Percentiles rank a stretch among this genome's conserved stretches.
phyloP scores from a whole-genome alignment of 371 early-diverging fungal species.

The Saksenaea vasiformis region DNA sequence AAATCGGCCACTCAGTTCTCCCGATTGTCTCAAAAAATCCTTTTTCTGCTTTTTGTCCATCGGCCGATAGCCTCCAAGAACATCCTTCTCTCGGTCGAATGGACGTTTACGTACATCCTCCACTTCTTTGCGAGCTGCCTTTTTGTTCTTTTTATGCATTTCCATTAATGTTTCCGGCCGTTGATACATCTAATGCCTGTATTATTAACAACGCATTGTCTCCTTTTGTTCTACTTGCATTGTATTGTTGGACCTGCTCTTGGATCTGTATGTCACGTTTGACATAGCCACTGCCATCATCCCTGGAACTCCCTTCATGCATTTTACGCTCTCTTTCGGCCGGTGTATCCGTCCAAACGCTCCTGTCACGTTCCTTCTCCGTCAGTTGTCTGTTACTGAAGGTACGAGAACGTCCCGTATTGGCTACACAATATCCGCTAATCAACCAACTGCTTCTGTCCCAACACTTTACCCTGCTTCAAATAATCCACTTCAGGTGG shows the following conservation, averaged over 20 bases:
- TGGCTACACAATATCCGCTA: slow-evolving; percentile 14
- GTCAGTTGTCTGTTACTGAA: slow-evolving; percentile 32
- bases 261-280: slow-evolving; percentile 25
- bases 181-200: slow-evolving; percentile 29
- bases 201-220: not conserved
- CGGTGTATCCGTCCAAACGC: slow-evolving; percentile 66
- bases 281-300: not conserved
- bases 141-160: slow-evolving; percentile 40
- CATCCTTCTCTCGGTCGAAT: slow-evolving; percentile 61
- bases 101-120: slow-evolving; percentile 58
- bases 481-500: slow-evolving; percentile 64
- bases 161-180: slow-evolving; percentile 53
- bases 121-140: slow-evolving; percentile 22
- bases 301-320: not conserved
- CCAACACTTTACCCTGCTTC: slow-evolving; percentile 37
- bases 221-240: slow-evolving; percentile 25
- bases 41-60: slow-evolving; percentile 51
- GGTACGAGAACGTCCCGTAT: slow-evolving; percentile 30
- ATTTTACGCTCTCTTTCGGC: slow-evolving; percentile 50
- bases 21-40: slow-evolving; percentile 47
- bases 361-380: slow-evolving; percentile 39
- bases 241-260: slow-evolving; percentile 26
- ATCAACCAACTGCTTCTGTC: not conserved
- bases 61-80: slow-evolving; percentile 35
- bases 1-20: slow-evolving; percentile 50